Evolutionary conservation across 2,329 filamentous ascomycete genomes (phyloP).

Genomic region (Fusarium cicatricum): DNA sequence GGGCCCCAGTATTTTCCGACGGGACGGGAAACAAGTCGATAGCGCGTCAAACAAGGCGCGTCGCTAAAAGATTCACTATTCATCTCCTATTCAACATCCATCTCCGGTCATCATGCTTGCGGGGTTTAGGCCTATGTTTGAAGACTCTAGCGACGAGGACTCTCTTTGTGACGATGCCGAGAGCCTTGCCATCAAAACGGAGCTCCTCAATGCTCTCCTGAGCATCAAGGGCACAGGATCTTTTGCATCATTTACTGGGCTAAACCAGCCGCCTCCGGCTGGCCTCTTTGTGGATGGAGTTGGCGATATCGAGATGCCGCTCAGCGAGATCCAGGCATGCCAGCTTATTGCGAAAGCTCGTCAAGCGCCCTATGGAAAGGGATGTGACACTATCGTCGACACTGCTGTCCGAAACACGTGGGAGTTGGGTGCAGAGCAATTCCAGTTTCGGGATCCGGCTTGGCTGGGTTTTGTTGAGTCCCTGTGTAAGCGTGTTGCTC

Average conservation of each 20-base stretch:
- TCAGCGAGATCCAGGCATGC: conserved; percentile 2
- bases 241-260: neutral
- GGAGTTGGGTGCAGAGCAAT: conserved; percentile 52
- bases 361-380: conserved; percentile 51
- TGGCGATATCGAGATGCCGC: neutral
- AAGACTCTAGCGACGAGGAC: no score
- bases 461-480: conserved; percentile 44
- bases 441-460: conserved; percentile 47
- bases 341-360: conserved; percentile 10
- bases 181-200: neutral
- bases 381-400: conserved; percentile 51
- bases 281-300: neutral
- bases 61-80: no score
- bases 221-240: neutral
- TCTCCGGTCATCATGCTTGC: no score
- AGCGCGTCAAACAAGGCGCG: no score
- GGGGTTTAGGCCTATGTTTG: no score
- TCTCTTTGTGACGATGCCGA: no score
- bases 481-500: conserved; percentile 37
- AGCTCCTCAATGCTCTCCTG: conserved; percentile 4
- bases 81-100: no score
- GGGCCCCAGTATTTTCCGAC: no score
- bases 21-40: no score
- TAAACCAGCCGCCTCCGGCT: neutral
- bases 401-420: conserved; percentile 52